Conservation (phyloP, 352 stramenopile species). For the Phytophthora pinifolia region DNA sequence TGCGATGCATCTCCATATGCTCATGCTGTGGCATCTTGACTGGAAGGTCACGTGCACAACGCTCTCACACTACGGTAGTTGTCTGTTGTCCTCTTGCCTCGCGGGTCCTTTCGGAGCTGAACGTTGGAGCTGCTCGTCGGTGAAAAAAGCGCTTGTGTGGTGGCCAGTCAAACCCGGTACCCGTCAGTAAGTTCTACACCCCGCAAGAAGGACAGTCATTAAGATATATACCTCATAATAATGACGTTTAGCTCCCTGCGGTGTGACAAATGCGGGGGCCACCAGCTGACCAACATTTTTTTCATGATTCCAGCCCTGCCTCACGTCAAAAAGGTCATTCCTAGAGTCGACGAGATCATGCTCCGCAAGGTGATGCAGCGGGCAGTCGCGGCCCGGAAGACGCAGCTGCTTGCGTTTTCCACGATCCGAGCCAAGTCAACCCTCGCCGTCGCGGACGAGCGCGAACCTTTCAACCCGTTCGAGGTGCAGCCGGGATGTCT, state of each 20-base stretch:
- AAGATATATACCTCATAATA: no score
- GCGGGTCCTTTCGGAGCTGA: slow-evolving; percentile 24
- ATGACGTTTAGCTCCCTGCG: no score
- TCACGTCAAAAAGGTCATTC: neutral
- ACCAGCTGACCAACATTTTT: no score
- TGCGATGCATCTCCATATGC: slow-evolving; percentile 99
- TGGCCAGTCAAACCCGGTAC: slow-evolving; percentile 29
- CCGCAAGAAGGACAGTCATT: no score
- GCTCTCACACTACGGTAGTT: neutral
- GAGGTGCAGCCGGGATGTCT: slow-evolving; percentile 45
- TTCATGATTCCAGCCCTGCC: no score
- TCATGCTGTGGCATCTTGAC: slow-evolving; percentile 97
- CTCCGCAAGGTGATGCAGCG: slow-evolving; percentile 20
- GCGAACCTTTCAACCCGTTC: slow-evolving; percentile 47
- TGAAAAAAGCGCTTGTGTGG: slow-evolving; percentile 7
- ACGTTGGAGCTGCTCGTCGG: slow-evolving; percentile 13
- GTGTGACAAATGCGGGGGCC: no score
- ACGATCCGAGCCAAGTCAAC: slow-evolving; percentile 18
- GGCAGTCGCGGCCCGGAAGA: neutral
- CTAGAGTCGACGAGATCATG: slow-evolving; percentile 9
- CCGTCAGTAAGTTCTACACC: no score
- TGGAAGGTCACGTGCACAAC: neutral
- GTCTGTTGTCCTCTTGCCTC: slow-evolving; percentile 6
- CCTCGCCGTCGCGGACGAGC: slow-evolving; percentile 33
- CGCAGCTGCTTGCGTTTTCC: slow-evolving; percentile 5